Evolutionary conservation across 148 eudicot species (phyloP).

Genomic region (Cornus kousa): DNA sequence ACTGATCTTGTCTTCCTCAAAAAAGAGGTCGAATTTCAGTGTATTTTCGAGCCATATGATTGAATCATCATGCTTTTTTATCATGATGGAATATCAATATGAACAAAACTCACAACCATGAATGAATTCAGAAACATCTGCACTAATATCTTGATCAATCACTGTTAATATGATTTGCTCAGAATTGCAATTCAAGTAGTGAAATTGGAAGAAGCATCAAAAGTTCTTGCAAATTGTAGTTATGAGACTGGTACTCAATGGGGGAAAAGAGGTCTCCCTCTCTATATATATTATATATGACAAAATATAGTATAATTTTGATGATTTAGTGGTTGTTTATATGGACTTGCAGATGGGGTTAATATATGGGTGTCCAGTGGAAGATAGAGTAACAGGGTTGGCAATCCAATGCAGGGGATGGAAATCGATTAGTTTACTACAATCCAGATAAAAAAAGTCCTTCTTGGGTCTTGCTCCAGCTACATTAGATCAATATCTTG

Average conservation of each 20-base stretch:
- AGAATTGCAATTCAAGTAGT: neutral
- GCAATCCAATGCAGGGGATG: slow-evolving; percentile 48
- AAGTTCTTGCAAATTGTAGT: slow-evolving; percentile 41
- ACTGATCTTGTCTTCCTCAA: too few species aligned
- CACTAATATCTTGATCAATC: too few species aligned
- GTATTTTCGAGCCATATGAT: too few species aligned
- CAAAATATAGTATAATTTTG: too few species aligned
- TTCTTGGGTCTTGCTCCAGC: slow-evolving; percentile 41
- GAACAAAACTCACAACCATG: too few species aligned
- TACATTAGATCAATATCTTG: slow-evolving; percentile 28
- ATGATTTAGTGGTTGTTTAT: neutral
- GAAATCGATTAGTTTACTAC: slow-evolving; percentile 39
- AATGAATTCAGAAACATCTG: too few species aligned
- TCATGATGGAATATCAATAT: too few species aligned
- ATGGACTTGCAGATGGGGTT: slow-evolving; percentile 38
- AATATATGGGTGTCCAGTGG: slow-evolving; percentile 45
- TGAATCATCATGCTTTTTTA: too few species aligned
- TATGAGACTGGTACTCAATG: slow-evolving; percentile 40
- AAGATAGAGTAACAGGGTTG: slow-evolving; percentile 43
- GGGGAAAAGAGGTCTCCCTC: slow-evolving; percentile 46
- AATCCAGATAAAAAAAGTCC: slow-evolving; percentile 28
- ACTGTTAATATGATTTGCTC: neutral
- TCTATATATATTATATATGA: neutral
- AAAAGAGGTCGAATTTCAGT: too few species aligned
- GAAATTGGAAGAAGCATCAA: slow-evolving; percentile 36